Evolutionary conservation across 805 yeast species (phyloP), one percentile per base, ranked within the genome.

Genomic region (Yarrowia sp.): DNA sequence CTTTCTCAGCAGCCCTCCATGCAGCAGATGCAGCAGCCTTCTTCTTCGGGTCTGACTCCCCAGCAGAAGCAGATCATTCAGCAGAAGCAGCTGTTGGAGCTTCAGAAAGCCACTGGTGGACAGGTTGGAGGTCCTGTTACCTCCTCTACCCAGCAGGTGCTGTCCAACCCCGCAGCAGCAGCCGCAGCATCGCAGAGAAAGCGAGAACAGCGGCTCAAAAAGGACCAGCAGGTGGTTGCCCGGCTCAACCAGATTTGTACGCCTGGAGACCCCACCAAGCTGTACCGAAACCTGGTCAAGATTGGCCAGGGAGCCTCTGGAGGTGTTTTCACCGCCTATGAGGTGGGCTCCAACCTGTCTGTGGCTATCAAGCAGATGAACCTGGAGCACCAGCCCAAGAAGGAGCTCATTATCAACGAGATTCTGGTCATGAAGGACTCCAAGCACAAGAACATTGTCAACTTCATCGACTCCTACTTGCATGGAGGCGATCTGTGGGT

Each of bases 321-420:
- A 19, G 92, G 96, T 3, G 99, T 95, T 19, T 95, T 72, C 67
- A 82, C 92, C 61, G 97, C 97, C 0, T 88, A 86, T 75, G 84
- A 89, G 56, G 79, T 86, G 61, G 82, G 82, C 68, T 79, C 84
- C 35, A 81, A 84, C 43, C 81, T 83, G 69, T 89, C 89, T 74
- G 97, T 95, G 58, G 99, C 99, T 9, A 92, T 95, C 71, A 95
- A 95, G 79, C 98, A 95, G 80, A 95, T 95, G 91, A 96, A 95
- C 74, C 80, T 95, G 67, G 87, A 89, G 67, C 88, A 87, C 49
- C 99, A 95, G 81, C 97, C 97, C 46, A 84, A 97, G 74, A 95
- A 95, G 78, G 99, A 95, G 79, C 83, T 95, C 73, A 94, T 95
- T 72, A 94, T 95, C 67, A 94, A 94, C 79, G 99, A 95, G 80